Percentiles rank a stretch among this genome's conserved stretches.
These are phyloP conservation scores for Forsythia viridissima DNA, from an alignment of 257 asterid species.

Conservation along the genomic window DNA sequence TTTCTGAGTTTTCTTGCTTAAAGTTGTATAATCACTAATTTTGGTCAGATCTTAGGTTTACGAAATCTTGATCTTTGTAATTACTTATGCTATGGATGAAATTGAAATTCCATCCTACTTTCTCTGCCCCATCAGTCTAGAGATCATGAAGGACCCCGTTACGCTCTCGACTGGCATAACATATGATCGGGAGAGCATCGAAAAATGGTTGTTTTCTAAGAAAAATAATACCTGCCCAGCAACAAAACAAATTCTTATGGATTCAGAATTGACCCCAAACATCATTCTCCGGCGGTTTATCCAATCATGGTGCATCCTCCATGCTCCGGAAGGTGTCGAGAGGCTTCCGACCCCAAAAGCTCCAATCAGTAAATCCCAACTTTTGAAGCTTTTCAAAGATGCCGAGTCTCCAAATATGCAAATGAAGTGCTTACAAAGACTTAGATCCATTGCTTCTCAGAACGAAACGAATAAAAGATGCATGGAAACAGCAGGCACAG, in stretches of 20 bases:
- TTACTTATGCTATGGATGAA: constrained; percentile 33
- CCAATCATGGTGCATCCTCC: constrained; percentile 81
- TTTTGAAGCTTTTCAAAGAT: constrained; percentile 50
- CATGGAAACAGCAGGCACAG: constrained; percentile 62
- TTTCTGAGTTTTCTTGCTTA: not conserved
- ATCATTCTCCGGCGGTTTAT: constrained; percentile 77
- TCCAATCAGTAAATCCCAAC: constrained; percentile 53
- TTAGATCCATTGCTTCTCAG: constrained; percentile 62
- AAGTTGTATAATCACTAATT: not conserved
- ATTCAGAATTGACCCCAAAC: constrained; percentile 64
- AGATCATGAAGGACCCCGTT: constrained; percentile 89
- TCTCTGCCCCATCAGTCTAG: constrained; percentile 75
- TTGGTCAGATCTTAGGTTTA: not conserved
- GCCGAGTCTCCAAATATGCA: constrained; percentile 41
- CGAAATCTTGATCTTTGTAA: not conserved
- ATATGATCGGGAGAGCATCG: constrained; percentile 77
- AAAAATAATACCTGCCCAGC: constrained; percentile 61
- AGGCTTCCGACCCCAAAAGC: constrained; percentile 84
- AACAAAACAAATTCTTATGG: constrained; percentile 51
- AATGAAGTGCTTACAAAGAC: constrained; percentile 38
- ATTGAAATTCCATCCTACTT: constrained; percentile 73
- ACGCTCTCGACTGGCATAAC: constrained; percentile 72
- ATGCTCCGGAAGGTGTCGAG: constrained; percentile 54
- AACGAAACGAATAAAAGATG: constrained; percentile 56
- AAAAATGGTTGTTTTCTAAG: constrained; percentile 62